Conservation (phyloP, 257 asterid genomes). For the Solanum megistacrolobum region DNA sequence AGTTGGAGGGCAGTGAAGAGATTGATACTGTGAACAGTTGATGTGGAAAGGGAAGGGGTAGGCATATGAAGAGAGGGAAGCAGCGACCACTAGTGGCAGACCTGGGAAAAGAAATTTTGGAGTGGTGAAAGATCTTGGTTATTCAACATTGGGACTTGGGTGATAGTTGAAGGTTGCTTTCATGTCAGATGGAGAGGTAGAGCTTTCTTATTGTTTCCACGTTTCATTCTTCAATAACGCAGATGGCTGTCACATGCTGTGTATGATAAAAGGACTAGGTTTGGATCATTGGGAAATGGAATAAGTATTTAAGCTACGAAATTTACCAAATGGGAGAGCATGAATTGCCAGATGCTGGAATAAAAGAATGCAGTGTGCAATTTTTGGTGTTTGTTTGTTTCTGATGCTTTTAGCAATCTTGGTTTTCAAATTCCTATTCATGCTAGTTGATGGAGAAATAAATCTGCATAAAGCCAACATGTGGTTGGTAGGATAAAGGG, state of each 20-base stretch:
- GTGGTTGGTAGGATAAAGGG: not conserved
- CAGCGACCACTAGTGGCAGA: not conserved
- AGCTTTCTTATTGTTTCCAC: not conserved
- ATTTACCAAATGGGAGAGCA: not conserved
- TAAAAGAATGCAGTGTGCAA: not conserved
- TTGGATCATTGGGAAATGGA: not conserved
- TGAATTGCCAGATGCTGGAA: not conserved
- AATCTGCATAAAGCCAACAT: not conserved
- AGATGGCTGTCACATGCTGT: not conserved
- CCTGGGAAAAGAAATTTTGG: not conserved
- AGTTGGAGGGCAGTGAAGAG: not conserved
- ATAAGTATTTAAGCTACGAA: not conserved
- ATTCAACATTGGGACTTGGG: not conserved
- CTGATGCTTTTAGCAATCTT: not conserved
- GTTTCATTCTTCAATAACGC: not conserved
- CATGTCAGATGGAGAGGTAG: not conserved
- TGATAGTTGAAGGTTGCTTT: not conserved
- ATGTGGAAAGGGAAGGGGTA: not conserved
- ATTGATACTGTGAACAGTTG: not conserved
- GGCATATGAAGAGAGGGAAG: not conserved
- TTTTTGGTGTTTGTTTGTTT: not conserved
- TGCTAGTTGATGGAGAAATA: not conserved
- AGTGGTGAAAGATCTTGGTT: not conserved
- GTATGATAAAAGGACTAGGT: not conserved
- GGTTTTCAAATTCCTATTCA: not conserved